phyloP scores from a whole-genome alignment of 2,329 filamentous ascomycete species.

The Metarhizium brunneum region DNA sequence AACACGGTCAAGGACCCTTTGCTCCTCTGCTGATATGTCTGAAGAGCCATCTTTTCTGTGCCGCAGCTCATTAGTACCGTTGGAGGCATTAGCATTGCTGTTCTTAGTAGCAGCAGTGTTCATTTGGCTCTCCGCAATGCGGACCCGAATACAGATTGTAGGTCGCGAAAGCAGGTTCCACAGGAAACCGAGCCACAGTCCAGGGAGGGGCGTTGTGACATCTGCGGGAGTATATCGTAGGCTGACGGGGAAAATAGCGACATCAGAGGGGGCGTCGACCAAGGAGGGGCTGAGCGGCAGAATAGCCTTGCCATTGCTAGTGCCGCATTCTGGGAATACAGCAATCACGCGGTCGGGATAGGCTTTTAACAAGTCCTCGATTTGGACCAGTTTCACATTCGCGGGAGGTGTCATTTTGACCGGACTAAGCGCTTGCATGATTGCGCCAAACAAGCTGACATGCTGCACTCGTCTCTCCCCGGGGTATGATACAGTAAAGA shows the following conservation, averaged over 20 bases:
- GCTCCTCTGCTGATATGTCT: constrained; percentile 46
- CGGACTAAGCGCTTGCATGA: constrained; percentile 60
- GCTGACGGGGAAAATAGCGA: constrained; percentile 83
- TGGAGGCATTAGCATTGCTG: constrained; percentile 22
- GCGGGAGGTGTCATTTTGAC: constrained; percentile 39
- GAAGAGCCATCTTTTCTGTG: constrained; percentile 14
- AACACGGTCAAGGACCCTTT: constrained; percentile 64
- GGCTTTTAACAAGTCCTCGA: constrained; percentile 52
- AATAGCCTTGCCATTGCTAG: constrained; percentile 87
- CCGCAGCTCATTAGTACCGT: constrained; percentile 17
- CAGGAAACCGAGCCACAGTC: constrained; percentile 61
- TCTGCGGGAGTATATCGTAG: constrained; percentile 83
- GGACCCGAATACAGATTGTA: constrained; percentile 82
- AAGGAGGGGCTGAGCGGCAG: constrained; percentile 74
- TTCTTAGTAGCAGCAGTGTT: constrained; percentile 35
- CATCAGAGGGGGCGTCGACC: constrained; percentile 53
- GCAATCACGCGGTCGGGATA: constrained; percentile 71
- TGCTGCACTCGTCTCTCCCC: constrained; percentile 62
- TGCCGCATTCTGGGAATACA: constrained; percentile 89
- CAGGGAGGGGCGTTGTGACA: constrained; percentile 82
- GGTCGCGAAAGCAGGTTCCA: constrained; percentile 81
- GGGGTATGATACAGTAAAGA: constrained; percentile 85
- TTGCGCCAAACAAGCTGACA: constrained; percentile 67
- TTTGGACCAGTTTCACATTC: constrained; percentile 44
- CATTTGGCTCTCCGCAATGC: constrained; percentile 69